Evolutionary conservation across 2,329 filamentous ascomycete genomes (phyloP).

Genomic region (Nemania bipapillata): DNA sequence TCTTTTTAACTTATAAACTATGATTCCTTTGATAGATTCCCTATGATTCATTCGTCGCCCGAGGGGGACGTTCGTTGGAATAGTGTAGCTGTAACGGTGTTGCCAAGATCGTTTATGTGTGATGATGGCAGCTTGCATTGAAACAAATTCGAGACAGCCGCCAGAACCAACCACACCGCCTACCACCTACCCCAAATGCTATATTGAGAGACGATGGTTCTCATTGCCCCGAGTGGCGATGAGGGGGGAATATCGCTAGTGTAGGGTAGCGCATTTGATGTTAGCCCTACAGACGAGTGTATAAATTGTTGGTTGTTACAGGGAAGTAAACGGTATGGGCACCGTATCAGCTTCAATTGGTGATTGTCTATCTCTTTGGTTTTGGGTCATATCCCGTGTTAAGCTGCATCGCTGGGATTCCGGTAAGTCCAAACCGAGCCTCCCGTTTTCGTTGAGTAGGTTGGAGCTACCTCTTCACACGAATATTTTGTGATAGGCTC

Average conservation of each 20-base stretch:
- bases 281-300: no score
- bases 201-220: no score
- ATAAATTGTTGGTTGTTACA: no score
- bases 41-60: neutral
- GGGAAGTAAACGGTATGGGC: neutral
- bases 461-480: neutral
- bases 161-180: neutral
- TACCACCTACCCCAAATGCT: neutral
- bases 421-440: no score
- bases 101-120: neutral
- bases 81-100: neutral
- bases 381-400: neutral
- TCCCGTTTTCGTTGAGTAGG: neutral
- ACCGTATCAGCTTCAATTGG: neutral
- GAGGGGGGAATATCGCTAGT: neutral
- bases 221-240: no score
- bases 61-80: neutral
- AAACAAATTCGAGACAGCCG: constrained; percentile 19
- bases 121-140: neutral
- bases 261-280: neutral
- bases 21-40: neutral
- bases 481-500: neutral
- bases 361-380: neutral
- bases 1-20: neutral
- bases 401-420: neutral